Percentiles rank a stretch among this genome's conserved stretches.
Evolutionary conservation across 495 filamentous ascomycete genomes (phyloP).

Genomic region (Xylaria cubensis): DNA sequence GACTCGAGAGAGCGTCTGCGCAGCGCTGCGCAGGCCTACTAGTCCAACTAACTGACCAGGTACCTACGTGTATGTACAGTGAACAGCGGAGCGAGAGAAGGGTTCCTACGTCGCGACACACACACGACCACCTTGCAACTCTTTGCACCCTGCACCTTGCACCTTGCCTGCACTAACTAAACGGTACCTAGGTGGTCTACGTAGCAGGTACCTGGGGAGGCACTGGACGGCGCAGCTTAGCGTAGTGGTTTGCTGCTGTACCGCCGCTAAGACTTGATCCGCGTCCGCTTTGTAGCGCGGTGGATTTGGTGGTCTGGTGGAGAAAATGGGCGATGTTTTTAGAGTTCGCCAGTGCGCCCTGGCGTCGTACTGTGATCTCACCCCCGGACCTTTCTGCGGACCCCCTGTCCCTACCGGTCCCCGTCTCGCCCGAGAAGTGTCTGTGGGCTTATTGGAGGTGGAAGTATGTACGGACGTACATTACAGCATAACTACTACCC

Average conservation of each 20-base stretch:
- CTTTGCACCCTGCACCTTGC: too few species aligned
- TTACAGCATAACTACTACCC: neutral
- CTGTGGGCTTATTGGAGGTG: slow-evolving; percentile 15
- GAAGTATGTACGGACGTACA: too few species aligned
- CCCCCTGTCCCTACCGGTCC: slow-evolving; percentile 5
- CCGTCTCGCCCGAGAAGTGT: slow-evolving; percentile 6
- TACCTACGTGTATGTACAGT: neutral
- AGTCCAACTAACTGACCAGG: neutral
- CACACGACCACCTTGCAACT: slow-evolving; percentile 10
- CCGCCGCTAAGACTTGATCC: slow-evolving; percentile 15
- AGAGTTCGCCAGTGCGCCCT: slow-evolving; percentile 23
- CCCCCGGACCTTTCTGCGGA: slow-evolving; percentile 11
- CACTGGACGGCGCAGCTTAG: slow-evolving; percentile 1
- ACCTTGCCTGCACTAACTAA: too few species aligned
- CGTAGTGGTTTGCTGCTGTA: neutral
- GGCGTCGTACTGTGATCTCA: slow-evolving; percentile 18
- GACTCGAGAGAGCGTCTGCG: slow-evolving; percentile 32
- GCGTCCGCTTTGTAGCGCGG: slow-evolving; percentile 10
- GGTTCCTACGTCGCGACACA: neutral
- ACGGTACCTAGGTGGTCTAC: too few species aligned
- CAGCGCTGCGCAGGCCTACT: slow-evolving; percentile 1
- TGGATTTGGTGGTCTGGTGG: slow-evolving; percentile 38
- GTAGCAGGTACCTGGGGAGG: neutral
- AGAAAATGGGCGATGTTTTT: slow-evolving; percentile 34
- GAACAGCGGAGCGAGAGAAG: neutral